Conservation (phyloP, 352 stramenopile genomes). For the Pythium biforme region DNA sequence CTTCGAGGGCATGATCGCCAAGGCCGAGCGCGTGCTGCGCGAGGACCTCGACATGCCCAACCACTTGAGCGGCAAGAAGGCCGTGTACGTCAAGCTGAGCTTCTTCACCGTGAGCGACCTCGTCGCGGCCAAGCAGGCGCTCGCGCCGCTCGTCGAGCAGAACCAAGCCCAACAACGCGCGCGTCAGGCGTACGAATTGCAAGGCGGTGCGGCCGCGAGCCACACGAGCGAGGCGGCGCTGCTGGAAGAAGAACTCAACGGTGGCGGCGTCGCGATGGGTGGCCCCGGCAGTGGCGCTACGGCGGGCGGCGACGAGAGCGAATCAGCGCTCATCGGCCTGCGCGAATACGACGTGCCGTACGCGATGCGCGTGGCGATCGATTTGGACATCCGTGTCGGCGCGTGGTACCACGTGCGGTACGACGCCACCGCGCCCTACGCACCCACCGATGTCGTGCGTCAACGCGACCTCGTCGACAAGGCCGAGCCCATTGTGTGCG, state of each 20-base stretch:
- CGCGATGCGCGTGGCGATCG: constrained; percentile 94
- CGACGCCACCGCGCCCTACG: constrained; percentile 58
- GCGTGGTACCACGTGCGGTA: constrained; percentile 96
- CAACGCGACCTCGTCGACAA: constrained; percentile 91
- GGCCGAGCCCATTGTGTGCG: constrained; percentile 93
- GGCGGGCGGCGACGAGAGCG: constrained; percentile 48
- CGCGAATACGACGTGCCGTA: constrained; percentile 99
- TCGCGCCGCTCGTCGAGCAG: constrained; percentile 56
- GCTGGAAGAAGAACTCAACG: constrained; percentile 32
- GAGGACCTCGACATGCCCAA: constrained; percentile 92
- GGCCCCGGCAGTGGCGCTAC: background rate
- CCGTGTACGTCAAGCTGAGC: constrained; percentile 88
- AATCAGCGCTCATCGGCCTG: constrained; percentile 88
- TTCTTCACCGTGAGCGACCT: constrained; percentile 83
- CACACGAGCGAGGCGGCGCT: constrained; percentile 20
- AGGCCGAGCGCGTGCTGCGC: constrained; percentile 67
- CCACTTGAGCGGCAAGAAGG: constrained; percentile 85
- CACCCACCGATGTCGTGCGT: constrained; percentile 44
- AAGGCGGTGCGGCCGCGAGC: constrained; percentile 26
- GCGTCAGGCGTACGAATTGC: constrained; percentile 69
- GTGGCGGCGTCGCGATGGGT: constrained; percentile 36
- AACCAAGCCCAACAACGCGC: constrained; percentile 66
- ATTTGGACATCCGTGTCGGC: constrained; percentile 95
- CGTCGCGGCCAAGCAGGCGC: constrained; percentile 61
- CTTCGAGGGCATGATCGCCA: constrained; percentile 87